Conservation (phyloP, 2,329 filamentous ascomycete species). For the Diaporthe ilicicola region DNA sequence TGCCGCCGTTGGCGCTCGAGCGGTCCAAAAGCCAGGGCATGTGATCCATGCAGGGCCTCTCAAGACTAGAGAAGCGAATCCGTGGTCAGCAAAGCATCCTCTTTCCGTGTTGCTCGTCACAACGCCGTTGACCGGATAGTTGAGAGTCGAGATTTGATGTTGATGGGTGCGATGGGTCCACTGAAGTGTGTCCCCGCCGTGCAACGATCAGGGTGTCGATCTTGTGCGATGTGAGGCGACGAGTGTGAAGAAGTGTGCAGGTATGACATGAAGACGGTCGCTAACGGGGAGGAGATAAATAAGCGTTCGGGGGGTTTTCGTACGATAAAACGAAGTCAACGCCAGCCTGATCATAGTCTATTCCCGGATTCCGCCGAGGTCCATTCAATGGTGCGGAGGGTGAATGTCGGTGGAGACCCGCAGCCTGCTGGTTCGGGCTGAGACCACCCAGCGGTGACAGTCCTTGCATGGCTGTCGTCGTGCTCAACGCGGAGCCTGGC, state of each 20-base stretch:
- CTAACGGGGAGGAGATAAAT: constrained; percentile 71
- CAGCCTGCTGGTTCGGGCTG: constrained; percentile 36
- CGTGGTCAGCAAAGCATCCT: constrained; percentile 25
- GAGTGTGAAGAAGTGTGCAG: constrained; percentile 15
- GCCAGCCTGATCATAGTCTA: constrained; percentile 83
- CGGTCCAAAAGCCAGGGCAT: constrained; percentile 79
- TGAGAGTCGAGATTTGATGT: constrained; percentile 12
- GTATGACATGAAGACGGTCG: constrained; percentile 42
- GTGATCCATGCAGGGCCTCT: constrained; percentile 93
- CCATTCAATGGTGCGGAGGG: constrained; percentile 34
- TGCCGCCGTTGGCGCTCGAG: constrained; percentile 63
- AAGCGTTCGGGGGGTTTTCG: constrained; percentile 70
- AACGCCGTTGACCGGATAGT: background rate
- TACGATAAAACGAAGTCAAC: constrained; percentile 95
- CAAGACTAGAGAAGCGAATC: constrained; percentile 69
- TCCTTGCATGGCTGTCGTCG: constrained; percentile 27
- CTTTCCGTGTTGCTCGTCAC: constrained; percentile 2
- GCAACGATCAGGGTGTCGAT: constrained; percentile 4
- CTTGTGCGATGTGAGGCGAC: constrained; percentile 18
- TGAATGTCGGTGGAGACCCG: constrained; percentile 45
- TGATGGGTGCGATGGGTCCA: constrained; percentile 9
- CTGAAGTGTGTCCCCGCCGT: constrained; percentile 5
- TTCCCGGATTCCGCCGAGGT: constrained; percentile 48
- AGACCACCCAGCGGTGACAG: constrained; percentile 27
- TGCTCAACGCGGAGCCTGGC: constrained; percentile 38